These are phyloP conservation scores for Coemansia sp. DNA, from an alignment of 371 early-diverging fungal species.

Conservation along the genomic window DNA sequence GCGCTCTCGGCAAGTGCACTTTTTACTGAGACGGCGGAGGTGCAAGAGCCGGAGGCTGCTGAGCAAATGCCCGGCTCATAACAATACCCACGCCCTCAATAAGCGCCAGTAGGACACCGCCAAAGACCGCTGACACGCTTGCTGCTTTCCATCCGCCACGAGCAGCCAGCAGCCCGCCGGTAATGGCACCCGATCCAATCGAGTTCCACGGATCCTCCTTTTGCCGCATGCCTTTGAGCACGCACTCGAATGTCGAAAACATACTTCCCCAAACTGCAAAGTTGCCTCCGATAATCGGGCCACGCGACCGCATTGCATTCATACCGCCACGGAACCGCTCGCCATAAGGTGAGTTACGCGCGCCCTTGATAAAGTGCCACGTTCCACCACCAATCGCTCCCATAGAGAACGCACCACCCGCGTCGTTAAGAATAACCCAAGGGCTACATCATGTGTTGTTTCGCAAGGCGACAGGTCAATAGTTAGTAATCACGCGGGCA, in stretches of 20 bases:
- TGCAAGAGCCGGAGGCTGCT: slow-evolving; percentile 49
- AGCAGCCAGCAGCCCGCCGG: slow-evolving; percentile 91
- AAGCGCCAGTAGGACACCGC: slow-evolving; percentile 86
- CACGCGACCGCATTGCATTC: slow-evolving; percentile 87
- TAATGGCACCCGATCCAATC: slow-evolving; percentile 87
- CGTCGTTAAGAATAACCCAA: slow-evolving; percentile 93
- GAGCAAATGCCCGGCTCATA: slow-evolving; percentile 56
- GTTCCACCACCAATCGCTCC: slow-evolving; percentile 94
- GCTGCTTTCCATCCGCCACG: slow-evolving; percentile 87
- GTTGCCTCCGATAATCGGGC: slow-evolving; percentile 93
- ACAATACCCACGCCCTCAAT: slow-evolving; percentile 93
- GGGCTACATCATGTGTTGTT: slow-evolving; percentile 56
- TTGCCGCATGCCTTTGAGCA: slow-evolving; percentile 81
- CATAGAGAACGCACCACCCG: slow-evolving; percentile 96
- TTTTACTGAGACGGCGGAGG: slow-evolving; percentile 42
- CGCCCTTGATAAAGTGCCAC: slow-evolving; percentile 96
- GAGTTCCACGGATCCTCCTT: slow-evolving; percentile 98
- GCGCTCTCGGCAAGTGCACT: background rate
- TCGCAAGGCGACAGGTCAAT: background rate
- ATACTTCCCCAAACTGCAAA: slow-evolving; percentile 98
- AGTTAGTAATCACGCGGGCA: slow-evolving; percentile 1
- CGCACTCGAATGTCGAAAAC: slow-evolving; percentile 95
- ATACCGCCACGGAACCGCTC: slow-evolving; percentile 87
- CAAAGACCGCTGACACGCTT: slow-evolving; percentile 81
- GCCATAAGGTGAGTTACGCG: slow-evolving; percentile 93